Evolutionary conservation across 169 alveolate genomes (phyloP).

Genomic region (Pseudocohnilembus persalinus): DNA sequence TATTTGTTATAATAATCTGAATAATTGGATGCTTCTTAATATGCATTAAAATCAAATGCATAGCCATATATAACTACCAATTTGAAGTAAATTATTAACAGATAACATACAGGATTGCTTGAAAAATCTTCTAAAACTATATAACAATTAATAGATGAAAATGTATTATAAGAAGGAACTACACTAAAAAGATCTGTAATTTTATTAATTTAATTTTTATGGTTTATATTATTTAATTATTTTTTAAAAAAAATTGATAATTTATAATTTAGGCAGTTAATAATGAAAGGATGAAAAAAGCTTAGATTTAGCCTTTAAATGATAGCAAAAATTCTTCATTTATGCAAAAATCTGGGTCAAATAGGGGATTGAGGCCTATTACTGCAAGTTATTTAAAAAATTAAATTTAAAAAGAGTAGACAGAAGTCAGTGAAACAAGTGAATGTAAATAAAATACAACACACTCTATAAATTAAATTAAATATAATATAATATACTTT

Average conservation of each 20-base stretch:
- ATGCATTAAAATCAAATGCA: not conserved
- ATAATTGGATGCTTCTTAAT: not conserved
- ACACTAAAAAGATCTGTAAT: not conserved
- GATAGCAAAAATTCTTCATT: not conserved
- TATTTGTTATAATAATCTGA: not conserved
- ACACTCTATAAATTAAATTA: not conserved
- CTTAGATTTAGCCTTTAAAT: not conserved
- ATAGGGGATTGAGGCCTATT: constrained; percentile 14
- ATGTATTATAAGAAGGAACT: not conserved
- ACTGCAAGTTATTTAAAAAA: constrained; percentile 6
- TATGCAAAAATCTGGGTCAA: not conserved
- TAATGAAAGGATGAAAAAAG: not conserved
- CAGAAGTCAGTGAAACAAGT: not conserved
- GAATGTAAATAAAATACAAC: constrained; percentile 11
- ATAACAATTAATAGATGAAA: not conserved
- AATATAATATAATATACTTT: constrained; percentile 13
- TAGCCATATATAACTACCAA: not conserved
- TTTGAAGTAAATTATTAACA: not conserved
- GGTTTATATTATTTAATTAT: not conserved
- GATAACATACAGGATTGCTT: not conserved
- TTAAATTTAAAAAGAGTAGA: not conserved
- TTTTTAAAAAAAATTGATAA: not conserved
- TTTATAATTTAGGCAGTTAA: too few relatives aligned
- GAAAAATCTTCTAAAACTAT: not conserved
- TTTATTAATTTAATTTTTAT: too few relatives aligned